Percentiles rank a stretch among this genome's conserved stretches.
Evolutionary conservation across 176 grass and related monocot genomes (phyloP).

Genomic region (Paspalum vaginatum): DNA sequence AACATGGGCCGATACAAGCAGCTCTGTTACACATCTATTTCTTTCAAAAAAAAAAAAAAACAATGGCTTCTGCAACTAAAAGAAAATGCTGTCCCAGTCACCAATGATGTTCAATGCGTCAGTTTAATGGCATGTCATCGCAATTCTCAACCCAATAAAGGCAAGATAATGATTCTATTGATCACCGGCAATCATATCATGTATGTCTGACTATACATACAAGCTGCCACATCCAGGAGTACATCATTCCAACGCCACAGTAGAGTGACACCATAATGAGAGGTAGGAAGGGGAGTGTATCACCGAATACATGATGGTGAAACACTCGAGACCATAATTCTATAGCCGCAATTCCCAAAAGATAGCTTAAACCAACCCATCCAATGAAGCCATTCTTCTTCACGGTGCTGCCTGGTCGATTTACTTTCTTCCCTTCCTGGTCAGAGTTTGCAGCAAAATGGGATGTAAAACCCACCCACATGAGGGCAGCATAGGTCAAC

Average conservation of each 20-base stretch:
- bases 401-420: slow-evolving; percentile 4
- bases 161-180: neutral
- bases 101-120: neutral
- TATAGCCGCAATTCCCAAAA: slow-evolving; percentile 59
- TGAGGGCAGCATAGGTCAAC: slow-evolving; percentile 53
- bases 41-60: neutral
- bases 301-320: slow-evolving; percentile 64
- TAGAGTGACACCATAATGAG: slow-evolving; percentile 78
- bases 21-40: neutral
- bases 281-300: slow-evolving; percentile 79
- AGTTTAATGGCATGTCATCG: neutral
- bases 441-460: slow-evolving; percentile 45
- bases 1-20: slow-evolving; percentile 6
- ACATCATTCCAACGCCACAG: slow-evolving; percentile 79
- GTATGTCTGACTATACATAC: slow-evolving; percentile 56
- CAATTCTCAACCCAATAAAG: slow-evolving; percentile 3
- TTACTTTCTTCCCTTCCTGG: slow-evolving; percentile 33
- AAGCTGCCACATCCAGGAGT: slow-evolving; percentile 92
- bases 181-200: slow-evolving; percentile 33
- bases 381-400: slow-evolving; percentile 57
- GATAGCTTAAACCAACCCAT: slow-evolving; percentile 55
- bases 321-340: slow-evolving; percentile 72
- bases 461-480: slow-evolving; percentile 78
- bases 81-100: neutral
- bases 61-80: slow-evolving; percentile 3